Base-by-base conservation (phyloP, 164 flowering plant species). In the Berberis thunbergii region DNA sequence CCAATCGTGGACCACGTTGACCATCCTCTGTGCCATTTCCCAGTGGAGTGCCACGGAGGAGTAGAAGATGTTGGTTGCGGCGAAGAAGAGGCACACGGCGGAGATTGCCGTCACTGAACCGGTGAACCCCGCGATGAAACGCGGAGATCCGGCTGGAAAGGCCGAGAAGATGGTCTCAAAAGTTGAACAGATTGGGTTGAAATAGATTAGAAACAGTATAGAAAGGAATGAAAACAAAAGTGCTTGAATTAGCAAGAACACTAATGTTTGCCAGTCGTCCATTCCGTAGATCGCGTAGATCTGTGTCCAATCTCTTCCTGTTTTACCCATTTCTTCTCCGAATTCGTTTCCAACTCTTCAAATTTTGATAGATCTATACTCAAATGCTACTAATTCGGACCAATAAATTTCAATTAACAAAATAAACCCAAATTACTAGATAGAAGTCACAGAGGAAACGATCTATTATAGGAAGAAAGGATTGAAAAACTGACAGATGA, bases 241-340 rank as follows among this genome's bases (percentile, higher is more conserved):
- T 11, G 96, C 97, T 59, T 88, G 86, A 64, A 76, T 46, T 13
- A 85, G 59, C 46, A 90, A 81, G 67, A 88, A 85, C 2, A 85
- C 10, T 6, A 88, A 74, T 43, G 96, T 88, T 11, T 88, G 96
- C 84, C 87, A 85, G 52, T 88, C 90, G 3, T 83, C 89, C 76
- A 93, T 70, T 59, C 98, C 98, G 78, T 93, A 93, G 71, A 90
- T 88, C 40, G 89, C 80, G 73, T 90, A 93, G 86, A 90, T 83
- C 89, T 90, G 97, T 12, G 77, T 64, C 97, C 97, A 93, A 61
- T 89, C 96, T 71, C 94, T 67, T 13, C 75, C 80, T 6, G 82
- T 54, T 70, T 74, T 84, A 43, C 86, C 89, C 89, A 83, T 86
- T 67, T 44, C 13, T 60, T 55, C 26, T 7, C 2, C 10, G 12